These are phyloP conservation scores for Helotiales sp. DNA, from an alignment of 2,329 filamentous ascomycete species.

Conservation along the genomic window DNA sequence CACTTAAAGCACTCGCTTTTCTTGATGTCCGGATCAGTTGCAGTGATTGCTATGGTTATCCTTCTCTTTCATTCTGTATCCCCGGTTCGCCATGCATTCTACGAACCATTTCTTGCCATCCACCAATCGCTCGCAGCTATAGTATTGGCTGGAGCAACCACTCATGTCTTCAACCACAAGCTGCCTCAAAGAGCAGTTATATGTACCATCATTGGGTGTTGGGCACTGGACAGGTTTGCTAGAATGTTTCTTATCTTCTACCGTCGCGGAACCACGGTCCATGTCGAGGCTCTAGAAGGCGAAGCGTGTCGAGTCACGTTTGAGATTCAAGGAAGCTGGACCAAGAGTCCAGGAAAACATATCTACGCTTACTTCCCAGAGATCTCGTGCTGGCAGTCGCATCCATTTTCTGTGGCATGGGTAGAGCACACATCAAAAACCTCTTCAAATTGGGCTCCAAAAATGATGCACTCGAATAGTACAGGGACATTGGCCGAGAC, in stretches of 20 bases:
- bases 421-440: slow-evolving; percentile 54
- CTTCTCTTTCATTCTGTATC: slow-evolving; percentile 69
- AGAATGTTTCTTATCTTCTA: slow-evolving; percentile 61
- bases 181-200: slow-evolving; percentile 58
- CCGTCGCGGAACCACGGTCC: slow-evolving; percentile 66
- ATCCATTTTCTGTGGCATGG: slow-evolving; percentile 78
- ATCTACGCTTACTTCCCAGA: slow-evolving; percentile 74
- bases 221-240: slow-evolving; percentile 60
- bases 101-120: slow-evolving; percentile 71
- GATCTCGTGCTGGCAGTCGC: slow-evolving; percentile 70
- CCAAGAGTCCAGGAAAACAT: slow-evolving; percentile 70
- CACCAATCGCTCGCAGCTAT: slow-evolving; percentile 64
- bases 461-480: not conserved
- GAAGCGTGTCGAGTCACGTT: slow-evolving; percentile 72
- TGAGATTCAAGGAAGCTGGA: slow-evolving; percentile 70
- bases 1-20: slow-evolving; percentile 40
- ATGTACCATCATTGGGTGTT: slow-evolving; percentile 61
- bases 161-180: slow-evolving; percentile 57
- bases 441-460: not conserved
- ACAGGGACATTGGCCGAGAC: not conserved
- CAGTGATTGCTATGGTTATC: slow-evolving; percentile 23
- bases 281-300: slow-evolving; percentile 73
- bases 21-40: slow-evolving; percentile 57
- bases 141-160: slow-evolving; percentile 62
- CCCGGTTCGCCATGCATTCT: slow-evolving; percentile 71